phyloP scores from a whole-genome alignment of 2,329 filamentous ascomycete species.

The Aspergillus fijiensis region DNA sequence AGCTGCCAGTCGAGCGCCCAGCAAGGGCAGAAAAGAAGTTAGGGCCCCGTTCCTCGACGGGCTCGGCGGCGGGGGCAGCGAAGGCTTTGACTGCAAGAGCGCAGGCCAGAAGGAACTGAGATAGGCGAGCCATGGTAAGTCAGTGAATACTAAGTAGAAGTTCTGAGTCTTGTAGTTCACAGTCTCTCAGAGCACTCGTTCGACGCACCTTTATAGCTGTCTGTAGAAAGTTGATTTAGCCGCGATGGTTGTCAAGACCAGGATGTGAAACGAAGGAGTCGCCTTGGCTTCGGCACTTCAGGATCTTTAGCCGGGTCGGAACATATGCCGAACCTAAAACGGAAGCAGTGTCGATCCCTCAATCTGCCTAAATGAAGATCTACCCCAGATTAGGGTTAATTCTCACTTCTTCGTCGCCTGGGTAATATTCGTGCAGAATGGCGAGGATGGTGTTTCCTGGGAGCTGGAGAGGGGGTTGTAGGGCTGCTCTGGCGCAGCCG shows the following conservation, averaged over 20 bases:
- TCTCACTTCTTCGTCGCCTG: background rate
- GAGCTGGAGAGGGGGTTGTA: background rate
- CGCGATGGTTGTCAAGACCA: background rate
- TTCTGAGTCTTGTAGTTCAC: too few relatives aligned
- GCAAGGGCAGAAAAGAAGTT: constrained; percentile 9
- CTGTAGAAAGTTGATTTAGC: background rate
- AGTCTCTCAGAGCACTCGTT: too few relatives aligned
- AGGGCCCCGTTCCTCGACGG: constrained; percentile 13
- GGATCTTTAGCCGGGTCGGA: background rate
- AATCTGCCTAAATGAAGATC: background rate
- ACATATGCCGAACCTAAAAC: background rate
- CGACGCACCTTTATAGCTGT: background rate
- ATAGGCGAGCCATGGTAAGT: constrained; percentile 28
- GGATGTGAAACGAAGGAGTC: background rate
- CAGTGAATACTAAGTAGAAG: background rate
- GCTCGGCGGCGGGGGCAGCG: constrained; percentile 24
- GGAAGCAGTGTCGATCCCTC: background rate
- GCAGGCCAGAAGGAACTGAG: constrained; percentile 24
- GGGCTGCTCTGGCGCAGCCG: background rate
- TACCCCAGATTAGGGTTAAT: background rate
- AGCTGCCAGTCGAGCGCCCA: constrained; percentile 24
- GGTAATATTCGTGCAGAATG: background rate
- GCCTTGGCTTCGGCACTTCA: background rate
- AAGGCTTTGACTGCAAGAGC: constrained; percentile 23
- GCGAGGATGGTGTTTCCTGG: background rate